phyloP scores from a whole-genome alignment of 768 basidiomycete species.

The Favolaschia claudopus region DNA sequence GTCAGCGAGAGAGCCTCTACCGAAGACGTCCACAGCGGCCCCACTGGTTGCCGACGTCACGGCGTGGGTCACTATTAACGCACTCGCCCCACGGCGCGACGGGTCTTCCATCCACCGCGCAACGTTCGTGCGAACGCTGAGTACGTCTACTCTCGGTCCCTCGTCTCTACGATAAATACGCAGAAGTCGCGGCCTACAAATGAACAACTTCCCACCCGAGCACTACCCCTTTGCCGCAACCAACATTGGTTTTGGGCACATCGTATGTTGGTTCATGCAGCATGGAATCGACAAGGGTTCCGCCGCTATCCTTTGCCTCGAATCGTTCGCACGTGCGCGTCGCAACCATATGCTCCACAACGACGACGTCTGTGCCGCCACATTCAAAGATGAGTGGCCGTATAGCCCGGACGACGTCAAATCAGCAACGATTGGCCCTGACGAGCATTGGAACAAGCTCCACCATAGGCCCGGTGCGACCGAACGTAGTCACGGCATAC shows the following conservation, averaged over 20 bases:
- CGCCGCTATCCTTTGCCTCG: neutral
- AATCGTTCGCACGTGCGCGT: neutral
- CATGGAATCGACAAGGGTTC: slow-evolving; percentile 8
- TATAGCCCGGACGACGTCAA: too few species aligned
- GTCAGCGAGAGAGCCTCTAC: neutral
- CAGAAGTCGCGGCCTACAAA: neutral
- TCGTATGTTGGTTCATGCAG: neutral
- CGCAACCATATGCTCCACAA: too few species aligned
- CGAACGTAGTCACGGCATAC: too few species aligned
- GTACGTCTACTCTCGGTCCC: neutral
- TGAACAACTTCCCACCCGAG: neutral
- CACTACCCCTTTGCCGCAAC: slow-evolving; percentile 2
- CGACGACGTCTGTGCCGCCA: too few species aligned
- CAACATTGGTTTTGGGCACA: neutral
- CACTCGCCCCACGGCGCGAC: neutral
- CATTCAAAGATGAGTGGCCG: too few species aligned
- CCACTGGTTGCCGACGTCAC: neutral
- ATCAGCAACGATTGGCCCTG: too few species aligned
- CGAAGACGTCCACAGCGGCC: neutral
- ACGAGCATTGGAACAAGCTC: too few species aligned
- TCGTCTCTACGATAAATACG: neutral
- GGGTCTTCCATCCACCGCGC: neutral
- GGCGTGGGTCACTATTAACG: neutral
- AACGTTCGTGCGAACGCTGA: neutral
- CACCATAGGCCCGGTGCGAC: too few species aligned